phyloP scores from a whole-genome alignment of 192 early-diverging fungal species.

The Coemansia sp. region DNA sequence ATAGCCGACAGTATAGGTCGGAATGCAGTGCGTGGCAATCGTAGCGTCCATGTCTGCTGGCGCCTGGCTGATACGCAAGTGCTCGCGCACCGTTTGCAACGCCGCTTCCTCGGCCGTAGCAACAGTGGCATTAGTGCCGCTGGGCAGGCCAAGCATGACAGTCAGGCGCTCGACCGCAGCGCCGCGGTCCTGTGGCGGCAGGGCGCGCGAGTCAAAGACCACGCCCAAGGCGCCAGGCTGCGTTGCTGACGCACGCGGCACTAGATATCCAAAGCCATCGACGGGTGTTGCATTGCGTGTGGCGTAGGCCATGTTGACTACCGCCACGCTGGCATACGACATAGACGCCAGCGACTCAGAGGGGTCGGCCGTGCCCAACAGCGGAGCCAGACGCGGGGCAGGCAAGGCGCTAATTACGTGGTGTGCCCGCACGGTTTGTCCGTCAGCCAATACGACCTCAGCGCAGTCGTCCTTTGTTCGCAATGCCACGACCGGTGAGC shows the following conservation, averaged over 20 bases:
- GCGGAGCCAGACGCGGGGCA: conserved; percentile 47
- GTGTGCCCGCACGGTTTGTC: conserved; percentile 41
- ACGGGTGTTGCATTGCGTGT: conserved; percentile 57
- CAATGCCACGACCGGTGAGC: conserved; percentile 51
- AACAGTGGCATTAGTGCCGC: conserved; percentile 10
- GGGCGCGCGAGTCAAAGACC: conserved; percentile 84
- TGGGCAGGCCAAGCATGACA: conserved; percentile 77
- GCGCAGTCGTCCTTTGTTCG: conserved; percentile 30
- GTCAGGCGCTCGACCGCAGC: conserved; percentile 62
- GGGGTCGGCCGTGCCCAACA: conserved; percentile 48
- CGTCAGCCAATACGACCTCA: conserved; percentile 37
- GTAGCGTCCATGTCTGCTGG: conserved; percentile 59
- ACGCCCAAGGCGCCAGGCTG: conserved; percentile 67
- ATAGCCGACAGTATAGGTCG: conserved; percentile 88
- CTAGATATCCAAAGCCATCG: conserved; percentile 90
- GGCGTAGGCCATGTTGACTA: conserved; percentile 78
- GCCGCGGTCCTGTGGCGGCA: conserved; percentile 66
- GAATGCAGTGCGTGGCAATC: conserved; percentile 78
- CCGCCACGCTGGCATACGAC: conserved; percentile 75
- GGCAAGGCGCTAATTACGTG: conserved; percentile 76
- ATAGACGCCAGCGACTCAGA: conserved; percentile 60
- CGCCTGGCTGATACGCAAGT: conserved; percentile 59
- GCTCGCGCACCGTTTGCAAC: conserved; percentile 58
- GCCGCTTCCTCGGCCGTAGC: conserved; percentile 54
- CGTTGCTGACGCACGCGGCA: conserved; percentile 64